These are phyloP conservation scores for Berkeleyomyces rouxiae DNA, from an alignment of 2,329 filamentous ascomycete species.

Conservation along the genomic window DNA sequence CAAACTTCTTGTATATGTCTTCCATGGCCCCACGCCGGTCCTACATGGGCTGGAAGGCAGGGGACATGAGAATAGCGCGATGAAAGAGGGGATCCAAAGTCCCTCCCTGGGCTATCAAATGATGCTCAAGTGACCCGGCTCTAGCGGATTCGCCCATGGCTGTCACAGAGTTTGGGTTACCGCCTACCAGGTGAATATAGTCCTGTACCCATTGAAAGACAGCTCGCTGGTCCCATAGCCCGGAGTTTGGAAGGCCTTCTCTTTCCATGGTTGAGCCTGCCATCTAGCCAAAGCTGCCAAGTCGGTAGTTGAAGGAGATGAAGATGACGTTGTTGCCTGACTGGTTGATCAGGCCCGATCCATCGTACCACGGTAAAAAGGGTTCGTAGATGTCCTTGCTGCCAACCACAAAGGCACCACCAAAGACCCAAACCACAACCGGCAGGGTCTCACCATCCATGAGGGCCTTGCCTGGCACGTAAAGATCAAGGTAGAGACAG, in stretches of 20 bases:
- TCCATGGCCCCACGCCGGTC: constrained; percentile 20
- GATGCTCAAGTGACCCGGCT: constrained; percentile 33
- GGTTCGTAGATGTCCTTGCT: constrained; percentile 23
- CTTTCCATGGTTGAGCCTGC: constrained; percentile 28
- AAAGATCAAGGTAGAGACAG: constrained; percentile 34
- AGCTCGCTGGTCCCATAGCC: constrained; percentile 27
- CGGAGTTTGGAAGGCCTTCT: constrained; percentile 27
- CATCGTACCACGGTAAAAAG: constrained; percentile 24
- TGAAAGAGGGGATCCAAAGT: constrained; percentile 27
- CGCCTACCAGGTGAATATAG: constrained; percentile 29
- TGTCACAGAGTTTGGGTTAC: constrained; percentile 29
- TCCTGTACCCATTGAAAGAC: constrained; percentile 32
- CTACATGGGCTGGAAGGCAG: constrained; percentile 23
- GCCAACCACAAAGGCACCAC: constrained; percentile 29
- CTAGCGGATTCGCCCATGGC: constrained; percentile 36
- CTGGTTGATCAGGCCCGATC: constrained; percentile 22
- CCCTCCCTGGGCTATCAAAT: constrained; percentile 29
- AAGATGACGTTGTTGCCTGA: constrained; percentile 27
- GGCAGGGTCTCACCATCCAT: constrained; percentile 23
- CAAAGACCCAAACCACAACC: constrained; percentile 30
- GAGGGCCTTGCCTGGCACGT: constrained; percentile 28
- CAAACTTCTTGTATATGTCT: constrained; percentile 20
- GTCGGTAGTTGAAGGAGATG: constrained; percentile 31
- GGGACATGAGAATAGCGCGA: constrained; percentile 21
- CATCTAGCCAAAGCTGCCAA: constrained; percentile 32